Evolutionary conservation across 2,329 filamentous ascomycete genomes (phyloP), one percentile per base, ranked within the genome.

Genomic region (Verticillium nubilum): DNA sequence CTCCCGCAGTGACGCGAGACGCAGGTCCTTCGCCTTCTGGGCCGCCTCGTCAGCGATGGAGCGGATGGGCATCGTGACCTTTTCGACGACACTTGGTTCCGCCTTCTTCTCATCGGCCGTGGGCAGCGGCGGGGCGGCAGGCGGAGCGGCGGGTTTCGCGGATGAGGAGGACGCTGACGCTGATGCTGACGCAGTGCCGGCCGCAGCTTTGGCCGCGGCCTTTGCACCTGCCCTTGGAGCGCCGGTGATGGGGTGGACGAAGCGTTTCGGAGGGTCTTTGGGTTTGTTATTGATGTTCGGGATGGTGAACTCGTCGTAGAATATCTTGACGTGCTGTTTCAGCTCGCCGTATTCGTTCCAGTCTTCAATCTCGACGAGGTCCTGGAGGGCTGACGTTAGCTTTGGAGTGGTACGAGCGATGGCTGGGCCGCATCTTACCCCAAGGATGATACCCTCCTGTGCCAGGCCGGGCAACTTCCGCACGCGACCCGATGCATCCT

Each of bases 311-410:
- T 86, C 84, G 75, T 87, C 84, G 71, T 83, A 83, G 75, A 83
- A 85, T 66, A 89, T 84, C 62, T 81, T 86, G 67, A 98, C 86
- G 68, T 94, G 89, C 75, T 94, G 86, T 74, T 92, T 92, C 62
- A 99, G 84, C 76, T 98, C 94, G 75, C 92, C 92, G 75, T 96
- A 97, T 74, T 99, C 95, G 78, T 99, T 99, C 95, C 94, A 98
- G 72, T 99, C 95, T 76, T 99, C 95, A 64, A 98, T 86, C 74
- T 98, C 89, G 64, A 94, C 89, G 56, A 97, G 83, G 72, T 97
- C 95, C 93, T 97, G 63, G 28, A 35, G 64, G 42, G 19, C 50
- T 31, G 35, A 23, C 17, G 27, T 28, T 23, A 27, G 26, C 25
- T 29, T 17, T 15, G 6, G 25, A n/a, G 28, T 47, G 29, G 42